Evolutionary conservation across 257 asterid species (phyloP).

Genomic region (Leptodermis oblonga): DNA sequence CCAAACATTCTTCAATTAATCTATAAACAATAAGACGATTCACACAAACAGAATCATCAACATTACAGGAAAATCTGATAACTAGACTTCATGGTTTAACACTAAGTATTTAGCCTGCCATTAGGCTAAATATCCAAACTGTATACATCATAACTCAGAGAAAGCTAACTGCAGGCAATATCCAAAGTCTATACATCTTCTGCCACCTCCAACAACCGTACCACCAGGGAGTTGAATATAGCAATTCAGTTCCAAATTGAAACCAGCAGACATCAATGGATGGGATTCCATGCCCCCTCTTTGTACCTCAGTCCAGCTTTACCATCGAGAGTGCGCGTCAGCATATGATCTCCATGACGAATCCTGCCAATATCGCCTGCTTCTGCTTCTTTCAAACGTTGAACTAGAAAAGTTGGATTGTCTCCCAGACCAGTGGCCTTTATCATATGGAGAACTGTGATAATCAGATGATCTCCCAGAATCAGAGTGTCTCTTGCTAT

Average conservation of each 20-base stretch:
- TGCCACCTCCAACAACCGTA: not conserved
- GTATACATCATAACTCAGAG: not conserved
- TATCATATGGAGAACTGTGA: slow-evolving; percentile 50
- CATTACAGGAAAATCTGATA: no score
- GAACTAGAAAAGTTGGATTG: slow-evolving; percentile 37
- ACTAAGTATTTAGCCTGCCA: no score
- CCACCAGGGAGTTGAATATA: not conserved
- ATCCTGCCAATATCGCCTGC: slow-evolving; percentile 53
- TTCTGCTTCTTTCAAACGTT: slow-evolving; percentile 50
- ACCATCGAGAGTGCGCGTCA: slow-evolving; percentile 40
- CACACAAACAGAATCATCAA: no score
- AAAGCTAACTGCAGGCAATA: not conserved
- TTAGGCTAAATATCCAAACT: no score
- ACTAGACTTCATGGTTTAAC: no score
- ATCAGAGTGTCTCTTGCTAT: slow-evolving; percentile 33
- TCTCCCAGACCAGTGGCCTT: slow-evolving; percentile 41
- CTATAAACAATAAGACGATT: no score
- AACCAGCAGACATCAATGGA: not conserved
- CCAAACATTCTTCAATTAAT: no score
- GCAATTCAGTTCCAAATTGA: not conserved
- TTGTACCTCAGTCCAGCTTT: not conserved
- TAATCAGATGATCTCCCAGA: slow-evolving; percentile 49
- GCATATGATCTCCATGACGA: slow-evolving; percentile 34
- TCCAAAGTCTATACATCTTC: not conserved
- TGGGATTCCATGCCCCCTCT: no score